Evolutionary conservation across 345 rosid genomes (phyloP).

Genomic region (Gossypium arboreum): DNA sequence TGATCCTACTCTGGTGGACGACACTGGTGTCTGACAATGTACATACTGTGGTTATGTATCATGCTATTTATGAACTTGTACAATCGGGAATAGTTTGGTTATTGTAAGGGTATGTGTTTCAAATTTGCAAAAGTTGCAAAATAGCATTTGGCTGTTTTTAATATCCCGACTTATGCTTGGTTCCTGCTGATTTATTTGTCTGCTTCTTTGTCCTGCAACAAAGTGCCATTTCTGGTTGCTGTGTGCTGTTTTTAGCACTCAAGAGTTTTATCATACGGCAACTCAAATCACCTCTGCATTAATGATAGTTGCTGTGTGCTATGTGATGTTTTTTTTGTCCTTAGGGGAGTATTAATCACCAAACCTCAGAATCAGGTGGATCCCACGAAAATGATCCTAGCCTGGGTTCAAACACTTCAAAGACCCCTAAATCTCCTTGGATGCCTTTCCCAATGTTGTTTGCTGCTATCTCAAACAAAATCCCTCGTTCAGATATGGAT

Average conservation of each 20-base stretch:
- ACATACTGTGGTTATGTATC: background rate
- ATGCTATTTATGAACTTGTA: background rate
- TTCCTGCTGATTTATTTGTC: background rate
- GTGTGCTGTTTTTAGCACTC: background rate
- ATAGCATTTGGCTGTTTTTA: background rate
- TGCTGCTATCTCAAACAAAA: conserved; percentile 71
- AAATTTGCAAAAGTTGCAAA: background rate
- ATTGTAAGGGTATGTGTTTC: background rate
- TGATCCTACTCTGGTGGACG: background rate
- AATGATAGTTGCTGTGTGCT: background rate
- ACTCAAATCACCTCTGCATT: background rate
- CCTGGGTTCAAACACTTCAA: conserved; percentile 51
- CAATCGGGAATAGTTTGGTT: background rate
- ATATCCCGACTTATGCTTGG: background rate
- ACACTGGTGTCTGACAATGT: background rate
- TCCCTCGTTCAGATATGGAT: conserved; percentile 59
- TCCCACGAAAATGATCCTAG: conserved; percentile 54
- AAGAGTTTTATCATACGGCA: background rate
- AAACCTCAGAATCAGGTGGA: conserved; percentile 34
- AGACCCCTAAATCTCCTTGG: conserved; percentile 82
- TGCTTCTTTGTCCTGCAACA: background rate
- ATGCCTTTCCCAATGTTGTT: conserved; percentile 87
- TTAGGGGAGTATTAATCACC: conserved; percentile 30
- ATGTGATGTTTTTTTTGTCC: conserved; percentile 10
- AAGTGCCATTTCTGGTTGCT: background rate